Percentiles rank a stretch among this genome's conserved stretches.
Evolutionary conservation across 78 protist genomes (phyloP).

Genomic region (Mastigamoeba balamuthi): DNA sequence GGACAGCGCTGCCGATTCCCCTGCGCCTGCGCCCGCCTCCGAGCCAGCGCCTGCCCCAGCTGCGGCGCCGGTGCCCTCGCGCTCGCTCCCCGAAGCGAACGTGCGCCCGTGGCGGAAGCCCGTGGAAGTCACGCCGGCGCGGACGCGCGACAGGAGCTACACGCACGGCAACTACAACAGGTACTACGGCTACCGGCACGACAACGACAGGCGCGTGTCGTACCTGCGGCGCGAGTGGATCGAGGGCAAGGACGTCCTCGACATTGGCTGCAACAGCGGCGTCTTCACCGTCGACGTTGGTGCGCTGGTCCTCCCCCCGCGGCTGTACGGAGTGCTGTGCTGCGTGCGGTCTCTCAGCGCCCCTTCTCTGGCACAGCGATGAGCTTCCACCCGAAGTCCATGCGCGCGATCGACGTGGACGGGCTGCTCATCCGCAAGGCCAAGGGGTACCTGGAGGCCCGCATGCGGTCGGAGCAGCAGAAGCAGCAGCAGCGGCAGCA

Average conservation of each 20-base stretch:
- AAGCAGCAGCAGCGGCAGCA: not conserved
- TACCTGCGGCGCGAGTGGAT: not conserved
- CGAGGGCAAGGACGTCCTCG: not conserved
- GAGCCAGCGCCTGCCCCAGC: no score
- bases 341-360: not conserved
- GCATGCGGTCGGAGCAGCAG: not conserved
- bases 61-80: no score
- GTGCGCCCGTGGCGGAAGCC: no score
- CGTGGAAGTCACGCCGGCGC: no score
- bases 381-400: not conserved
- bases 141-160: no score
- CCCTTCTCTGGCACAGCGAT: not conserved
- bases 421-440: not conserved
- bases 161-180: not conserved
- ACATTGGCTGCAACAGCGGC: conserved; percentile 2
- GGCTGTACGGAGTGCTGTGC: no score
- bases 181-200: not conserved
- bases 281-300: not conserved
- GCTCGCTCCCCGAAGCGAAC: no score
- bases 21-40: no score
- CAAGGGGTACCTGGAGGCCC: not conserved
- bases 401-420: not conserved
- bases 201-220: not conserved
- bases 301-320: not conserved
- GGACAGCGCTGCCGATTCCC: no score